Base-by-base conservation (phyloP, 2,329 filamentous ascomycete genomes). In the Corinectria fuckeliana region DNA sequence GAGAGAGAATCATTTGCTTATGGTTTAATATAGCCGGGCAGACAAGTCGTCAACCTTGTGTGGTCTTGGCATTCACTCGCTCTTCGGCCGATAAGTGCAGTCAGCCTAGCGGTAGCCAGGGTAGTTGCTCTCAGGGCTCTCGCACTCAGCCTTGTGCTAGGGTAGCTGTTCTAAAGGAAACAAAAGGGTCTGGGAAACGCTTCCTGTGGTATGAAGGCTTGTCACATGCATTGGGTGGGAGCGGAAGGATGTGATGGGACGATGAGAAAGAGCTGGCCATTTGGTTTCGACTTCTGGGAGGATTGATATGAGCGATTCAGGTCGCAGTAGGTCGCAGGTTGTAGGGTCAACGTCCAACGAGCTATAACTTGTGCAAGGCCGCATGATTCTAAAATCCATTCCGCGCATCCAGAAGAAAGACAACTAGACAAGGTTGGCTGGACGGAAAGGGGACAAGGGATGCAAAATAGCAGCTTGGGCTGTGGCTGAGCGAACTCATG, bases 391-490 rank as follows among this genome's bases (percentile, higher is more conserved):
- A n/a, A 13, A 45, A 2, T 7, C 5, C 10, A 18, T 4, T 11
- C 16, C 23, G n/a, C 42, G 3, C 4, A 20, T 14, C 7, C 16
- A 38, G n/a, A 11, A 18, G 7, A 3, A 9, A 38, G 7, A 16
- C 23, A 13, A 18, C 5, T 20, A 13, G 25, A 18, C 25, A 6
- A 28, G 42, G 38, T 39, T 50, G 25, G 34, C 11, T 20, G 23
- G 18, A 5, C 36, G 21, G 23, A 58, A 56, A 28, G 18, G 6
- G 32, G 36, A 41, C 42, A 25, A 41, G 50, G 42, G 45, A 10
- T 8, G n/a, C 47, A 20, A 56, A 70, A 70, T 70, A 70, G 66
- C 28, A 63, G 56, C 39, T 45, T 56, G 54, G 62, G 62, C 30
- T 57, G 62, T 70, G 67, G 67, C 68, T 69, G 45, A 66, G 61